Conservation (phyloP, 192 early-diverging fungal species). For the Entrophospora sp. region DNA sequence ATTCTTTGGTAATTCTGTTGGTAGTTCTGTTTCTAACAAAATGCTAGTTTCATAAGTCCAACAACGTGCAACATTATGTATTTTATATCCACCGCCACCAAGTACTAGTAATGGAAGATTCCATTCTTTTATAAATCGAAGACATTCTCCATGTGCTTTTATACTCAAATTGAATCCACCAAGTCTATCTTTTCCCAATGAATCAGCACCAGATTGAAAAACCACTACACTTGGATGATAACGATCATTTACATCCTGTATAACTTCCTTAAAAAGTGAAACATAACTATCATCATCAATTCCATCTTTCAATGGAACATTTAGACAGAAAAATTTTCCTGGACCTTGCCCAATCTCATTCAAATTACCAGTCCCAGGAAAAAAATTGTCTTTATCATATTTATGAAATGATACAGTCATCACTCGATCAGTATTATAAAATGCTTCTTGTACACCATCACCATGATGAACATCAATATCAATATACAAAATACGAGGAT, state of each 20-base stretch:
- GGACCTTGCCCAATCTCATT: conserved; percentile 68
- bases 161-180: conserved; percentile 48
- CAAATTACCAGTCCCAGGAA: conserved; percentile 80
- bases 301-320: conserved; percentile 82
- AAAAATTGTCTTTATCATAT: conserved; percentile 78
- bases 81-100: conserved; percentile 90
- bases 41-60: conserved; percentile 93
- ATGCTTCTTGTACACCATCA: conserved; percentile 96
- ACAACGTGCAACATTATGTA: conserved; percentile 81
- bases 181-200: conserved; percentile 44
- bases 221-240: conserved; percentile 82
- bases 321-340: conserved; percentile 80
- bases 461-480: conserved; percentile 99
- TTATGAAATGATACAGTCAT: conserved; percentile 98
- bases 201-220: conserved; percentile 80
- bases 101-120: conserved; percentile 71
- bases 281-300: conserved; percentile 81
- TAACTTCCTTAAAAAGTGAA: conserved; percentile 65
- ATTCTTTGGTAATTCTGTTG: conserved; percentile 62
- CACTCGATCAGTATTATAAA: conserved; percentile 81
- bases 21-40: conserved; percentile 65
- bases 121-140: conserved; percentile 73
- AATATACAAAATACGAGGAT: conserved; percentile 85
- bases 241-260: conserved; percentile 56
- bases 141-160: conserved; percentile 67